Conservation (phyloP, 1,284 basidiomycete species). For the Pyrrhoderma noxium region DNA sequence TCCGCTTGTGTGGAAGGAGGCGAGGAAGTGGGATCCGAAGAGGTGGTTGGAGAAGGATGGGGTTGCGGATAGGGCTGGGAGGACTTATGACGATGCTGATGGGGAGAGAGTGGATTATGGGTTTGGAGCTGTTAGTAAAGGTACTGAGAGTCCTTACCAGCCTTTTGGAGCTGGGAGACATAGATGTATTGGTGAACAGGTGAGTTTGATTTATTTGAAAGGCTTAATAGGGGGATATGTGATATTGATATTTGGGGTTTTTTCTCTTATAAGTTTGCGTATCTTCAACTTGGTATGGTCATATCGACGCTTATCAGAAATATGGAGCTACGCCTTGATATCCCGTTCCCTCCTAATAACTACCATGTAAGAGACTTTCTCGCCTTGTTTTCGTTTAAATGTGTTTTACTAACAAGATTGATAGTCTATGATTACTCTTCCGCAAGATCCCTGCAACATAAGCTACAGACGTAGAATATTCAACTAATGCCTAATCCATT, state of each 20-base stretch:
- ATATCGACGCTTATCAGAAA: constrained; percentile 73
- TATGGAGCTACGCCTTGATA: constrained; percentile 66
- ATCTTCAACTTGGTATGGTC: constrained; percentile 86
- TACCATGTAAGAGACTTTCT: constrained; percentile 62
- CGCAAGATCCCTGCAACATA: constrained; percentile 44
- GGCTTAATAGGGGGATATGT: constrained; percentile 1
- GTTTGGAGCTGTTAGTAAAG: constrained; percentile 89
- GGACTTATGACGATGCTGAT: constrained; percentile 61
- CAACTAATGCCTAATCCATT: background rate
- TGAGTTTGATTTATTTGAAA: constrained; percentile 24
- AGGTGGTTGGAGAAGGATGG: constrained; percentile 82
- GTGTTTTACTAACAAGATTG: too few species aligned
- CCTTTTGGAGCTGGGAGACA: constrained; percentile 96
- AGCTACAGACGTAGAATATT: constrained; percentile 34
- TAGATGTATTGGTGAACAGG: constrained; percentile 91
- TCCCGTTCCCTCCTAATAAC: constrained; percentile 73
- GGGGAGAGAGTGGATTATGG: constrained; percentile 94
- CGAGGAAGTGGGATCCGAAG: constrained; percentile 68
- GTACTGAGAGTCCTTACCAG: constrained; percentile 86
- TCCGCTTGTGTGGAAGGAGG: constrained; percentile 73
- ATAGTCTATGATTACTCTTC: constrained; percentile 68
- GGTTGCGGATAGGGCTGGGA: constrained; percentile 68
- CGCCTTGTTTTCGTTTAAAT: too few species aligned
- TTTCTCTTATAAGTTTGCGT: constrained; percentile 67
- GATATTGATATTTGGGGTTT: constrained; percentile 19